Conservation (phyloP, 306 rosid genomes). For the Calophaca sinica region DNA sequence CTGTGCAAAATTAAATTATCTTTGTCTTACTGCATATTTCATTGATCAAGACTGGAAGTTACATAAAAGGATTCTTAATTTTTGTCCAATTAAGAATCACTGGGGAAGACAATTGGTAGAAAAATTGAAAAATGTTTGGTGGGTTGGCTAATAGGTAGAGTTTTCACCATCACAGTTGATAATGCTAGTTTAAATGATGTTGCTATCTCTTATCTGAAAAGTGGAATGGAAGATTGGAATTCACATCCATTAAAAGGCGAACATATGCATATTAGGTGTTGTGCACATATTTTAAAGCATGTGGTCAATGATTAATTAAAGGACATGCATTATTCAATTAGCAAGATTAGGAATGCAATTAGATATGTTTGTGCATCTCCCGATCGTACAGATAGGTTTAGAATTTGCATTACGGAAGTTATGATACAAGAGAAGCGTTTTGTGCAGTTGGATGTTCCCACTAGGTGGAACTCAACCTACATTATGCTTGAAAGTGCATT, state of each 20-base stretch:
- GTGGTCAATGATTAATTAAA: background rate
- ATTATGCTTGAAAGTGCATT: conserved; percentile 14
- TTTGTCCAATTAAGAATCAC: too few species aligned
- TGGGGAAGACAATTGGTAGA: too few species aligned
- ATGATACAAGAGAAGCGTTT: background rate
- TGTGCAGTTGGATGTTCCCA: conserved; percentile 7
- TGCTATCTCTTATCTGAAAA: too few species aligned
- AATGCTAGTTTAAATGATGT: too few species aligned
- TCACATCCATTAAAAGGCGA: background rate
- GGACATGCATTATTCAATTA: background rate
- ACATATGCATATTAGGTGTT: background rate
- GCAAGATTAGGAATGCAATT: background rate
- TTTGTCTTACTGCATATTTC: too few species aligned
- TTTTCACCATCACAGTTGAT: too few species aligned
- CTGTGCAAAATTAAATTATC: too few species aligned
- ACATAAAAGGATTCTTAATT: too few species aligned
- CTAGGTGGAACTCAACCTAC: background rate
- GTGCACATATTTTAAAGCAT: background rate
- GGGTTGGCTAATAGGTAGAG: too few species aligned
- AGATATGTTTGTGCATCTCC: background rate
- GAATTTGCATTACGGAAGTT: background rate
- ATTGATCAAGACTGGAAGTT: too few species aligned
- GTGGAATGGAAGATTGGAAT: background rate
- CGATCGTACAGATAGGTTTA: background rate
- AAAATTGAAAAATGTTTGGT: too few species aligned